Evolutionary conservation across 768 basidiomycete genomes (phyloP), one percentile per base, ranked within the genome.

Genomic region (Tylopilus subfusipes): DNA sequence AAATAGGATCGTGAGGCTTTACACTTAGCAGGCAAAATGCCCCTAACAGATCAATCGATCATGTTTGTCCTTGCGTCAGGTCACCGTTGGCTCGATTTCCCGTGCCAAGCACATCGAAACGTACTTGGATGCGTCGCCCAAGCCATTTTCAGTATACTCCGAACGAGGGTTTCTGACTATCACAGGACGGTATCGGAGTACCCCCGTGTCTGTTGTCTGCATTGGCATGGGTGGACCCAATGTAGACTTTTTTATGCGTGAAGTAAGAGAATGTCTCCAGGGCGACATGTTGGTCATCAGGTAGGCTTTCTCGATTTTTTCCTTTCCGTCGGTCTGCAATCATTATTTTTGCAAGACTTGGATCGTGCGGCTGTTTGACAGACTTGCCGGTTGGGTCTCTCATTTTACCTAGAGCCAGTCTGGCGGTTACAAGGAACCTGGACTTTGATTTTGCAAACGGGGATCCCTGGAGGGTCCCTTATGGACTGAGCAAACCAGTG

Each of bases 211-310:
- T 7, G 80, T 92, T 38, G 75, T 90, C 39, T 86, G 85, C 59
- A 90, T 91, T 52, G 90, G 90, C 13, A 93, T 92, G 90, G 90
- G 90, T 19, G 76, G 73, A 55, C 81, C 89, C 1, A 92, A 89
- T 71, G 86, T 85, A 73, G 90, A 93, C 69, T 93, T 92, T 72
- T 90, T 92, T 67, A 80, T 93, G 21, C 81, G 90, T 57, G 90
- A 93, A 72, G 82, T 80, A 24, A 78, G 89, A 56, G 90, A 91
- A 68, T 84, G 85, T 60, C 68, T 90, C 36, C 76, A 68, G 54
- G 90, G 90, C 16, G 79, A 81, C 53, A 75, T 82, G 75, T 67
- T 79, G 48, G 73, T 82, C 54, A 71, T 82, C 47, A 75, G 80
- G 80, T 80, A 47, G 51, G 68, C 39, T 29, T 19, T 29, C 18